Base-by-base conservation (phyloP, 2,329 filamentous ascomycete species). In the Aquanectria penicillioides region DNA sequence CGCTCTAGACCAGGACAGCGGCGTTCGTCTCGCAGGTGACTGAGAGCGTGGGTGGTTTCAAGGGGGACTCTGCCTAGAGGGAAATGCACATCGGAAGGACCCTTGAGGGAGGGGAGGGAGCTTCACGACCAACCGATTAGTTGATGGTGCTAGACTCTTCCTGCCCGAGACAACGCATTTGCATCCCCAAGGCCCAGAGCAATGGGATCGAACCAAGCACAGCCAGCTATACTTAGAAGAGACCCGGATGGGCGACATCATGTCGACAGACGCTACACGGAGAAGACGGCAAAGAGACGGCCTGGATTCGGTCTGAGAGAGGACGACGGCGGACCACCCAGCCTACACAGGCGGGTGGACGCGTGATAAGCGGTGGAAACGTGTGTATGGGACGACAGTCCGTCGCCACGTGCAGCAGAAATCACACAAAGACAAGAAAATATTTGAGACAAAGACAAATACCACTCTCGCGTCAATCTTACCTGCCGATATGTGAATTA, bases 1-100 rank as follows among this genome's bases (percentile, higher is more conserved):
- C 89, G 73, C 83, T 92, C 78, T 92, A 86, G 71, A 69, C 57
- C 61, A 66, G 53, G 60, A 58, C 54, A 55, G 40, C 43, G 64
- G 61, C 62, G 65, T 66, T 70, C 68, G 68, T 70, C 63, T 69
- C 64, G 59, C 57, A 61, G 58, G 54, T 56, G 41, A 64, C 61
- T 54, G 47, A 61, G 53, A 61, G 57, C 56, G 51, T 41, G 60
- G 55, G 64, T 38, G 56, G 49, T 28, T 53, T 61, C 56, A 53
- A 57, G 41, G 43, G 54, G 52, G 49, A 52, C 31, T 54, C 46
- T 48, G 37, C 58, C 43, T 40, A 49, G 49, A 54, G 29, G 50
- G 57, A 43, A 64, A 61, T 54, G 61, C 51, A 49, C 52, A 67
- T 50, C 49, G 58, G 54, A 51, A 61, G 66, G 55, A 56, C 41